A percentile compares a stretch with the other conserved stretches of the same genome.
These are phyloP conservation scores for Picochlorum sp. DNA, from an alignment of 139 green algal species.

Conservation along the genomic window DNA sequence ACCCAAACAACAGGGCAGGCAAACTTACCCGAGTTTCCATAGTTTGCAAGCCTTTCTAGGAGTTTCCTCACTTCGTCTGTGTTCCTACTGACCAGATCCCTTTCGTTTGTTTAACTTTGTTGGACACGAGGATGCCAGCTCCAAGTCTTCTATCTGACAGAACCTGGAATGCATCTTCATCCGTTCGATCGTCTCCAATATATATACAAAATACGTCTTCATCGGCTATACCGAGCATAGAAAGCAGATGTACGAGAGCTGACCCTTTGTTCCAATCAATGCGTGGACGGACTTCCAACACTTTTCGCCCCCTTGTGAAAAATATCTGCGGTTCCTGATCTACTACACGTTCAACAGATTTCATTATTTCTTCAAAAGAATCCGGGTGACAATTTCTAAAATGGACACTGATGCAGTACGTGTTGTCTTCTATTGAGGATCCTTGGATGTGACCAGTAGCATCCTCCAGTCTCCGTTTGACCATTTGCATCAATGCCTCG, in stretches of 20 bases:
- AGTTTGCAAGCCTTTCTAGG: constrained; percentile 46
- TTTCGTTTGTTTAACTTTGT: constrained; percentile 63
- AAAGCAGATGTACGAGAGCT: constrained; percentile 83
- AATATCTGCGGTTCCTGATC: constrained; percentile 38
- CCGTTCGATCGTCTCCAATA: constrained; percentile 94
- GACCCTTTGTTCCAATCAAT: constrained; percentile 96
- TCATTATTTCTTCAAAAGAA: constrained; percentile 50
- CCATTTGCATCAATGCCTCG: constrained; percentile 67
- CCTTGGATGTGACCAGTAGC: constrained; percentile 58
- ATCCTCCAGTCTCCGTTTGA: constrained; percentile 43
- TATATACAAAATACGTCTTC: constrained; percentile 78
- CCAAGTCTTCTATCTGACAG: constrained; percentile 22
- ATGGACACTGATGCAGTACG: constrained; percentile 89
- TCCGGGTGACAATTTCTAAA: constrained; percentile 76
- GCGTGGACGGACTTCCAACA: constrained; percentile 85
- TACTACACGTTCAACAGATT: constrained; percentile 43
- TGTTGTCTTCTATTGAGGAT: constrained; percentile 92
- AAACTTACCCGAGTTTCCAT: constrained; percentile 34
- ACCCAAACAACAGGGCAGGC: constrained; percentile 22
- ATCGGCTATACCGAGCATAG: constrained; percentile 56
- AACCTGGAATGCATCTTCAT: constrained; percentile 92
- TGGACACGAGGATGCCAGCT: constrained; percentile 77
- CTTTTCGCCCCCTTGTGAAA: constrained; percentile 77
- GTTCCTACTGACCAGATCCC: constrained; percentile 64
- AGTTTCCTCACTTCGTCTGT: constrained; percentile 63